phyloP scores from a whole-genome alignment of 805 yeast species.

The Ogataea wickerhamii region DNA sequence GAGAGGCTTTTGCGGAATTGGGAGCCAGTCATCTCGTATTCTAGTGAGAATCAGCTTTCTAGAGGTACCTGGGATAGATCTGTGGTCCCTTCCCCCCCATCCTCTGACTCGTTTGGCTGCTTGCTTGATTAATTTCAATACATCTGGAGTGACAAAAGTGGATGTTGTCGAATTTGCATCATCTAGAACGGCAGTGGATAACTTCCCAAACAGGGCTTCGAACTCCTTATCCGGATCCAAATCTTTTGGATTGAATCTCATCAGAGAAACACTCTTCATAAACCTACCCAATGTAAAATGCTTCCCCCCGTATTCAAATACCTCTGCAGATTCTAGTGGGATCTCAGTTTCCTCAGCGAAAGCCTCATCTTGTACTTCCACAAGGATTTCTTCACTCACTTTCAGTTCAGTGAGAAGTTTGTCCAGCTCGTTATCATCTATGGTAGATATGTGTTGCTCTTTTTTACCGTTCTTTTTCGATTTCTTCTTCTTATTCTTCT shows the following conservation, averaged over 20 bases:
- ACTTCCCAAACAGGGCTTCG: slow-evolving; percentile 63
- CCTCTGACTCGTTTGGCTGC: slow-evolving; percentile 60
- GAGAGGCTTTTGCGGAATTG: slow-evolving; percentile 59
- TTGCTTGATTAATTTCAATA: slow-evolving; percentile 58
- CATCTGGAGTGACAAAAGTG: slow-evolving; percentile 64
- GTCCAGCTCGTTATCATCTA: slow-evolving; percentile 60
- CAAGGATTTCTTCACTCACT: slow-evolving; percentile 36
- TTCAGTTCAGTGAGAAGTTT: slow-evolving; percentile 39
- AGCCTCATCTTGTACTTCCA: slow-evolving; percentile 11
- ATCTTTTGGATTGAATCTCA: slow-evolving; percentile 46
- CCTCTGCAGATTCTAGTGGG: slow-evolving; percentile 20
- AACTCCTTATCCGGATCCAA: slow-evolving; percentile 78
- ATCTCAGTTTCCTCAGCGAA: slow-evolving; percentile 24
- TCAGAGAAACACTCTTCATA: slow-evolving; percentile 35
- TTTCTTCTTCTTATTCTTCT: slow-evolving; percentile 8
- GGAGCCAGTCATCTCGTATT: slow-evolving; percentile 78
- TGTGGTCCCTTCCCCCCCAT: slow-evolving; percentile 80
- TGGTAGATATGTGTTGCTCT: slow-evolving; percentile 13
- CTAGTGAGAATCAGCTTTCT: slow-evolving; percentile 66
- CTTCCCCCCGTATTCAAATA: slow-evolving; percentile 26
- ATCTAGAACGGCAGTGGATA: slow-evolving; percentile 62
- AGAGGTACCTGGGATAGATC: slow-evolving; percentile 69
- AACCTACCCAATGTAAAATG: slow-evolving; percentile 47
- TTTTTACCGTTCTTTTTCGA: slow-evolving; percentile 10
- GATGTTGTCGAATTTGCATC: slow-evolving; percentile 78